Evolutionary conservation across 495 filamentous ascomycete genomes (phyloP).

Genomic region (Penicillium angulare): DNA sequence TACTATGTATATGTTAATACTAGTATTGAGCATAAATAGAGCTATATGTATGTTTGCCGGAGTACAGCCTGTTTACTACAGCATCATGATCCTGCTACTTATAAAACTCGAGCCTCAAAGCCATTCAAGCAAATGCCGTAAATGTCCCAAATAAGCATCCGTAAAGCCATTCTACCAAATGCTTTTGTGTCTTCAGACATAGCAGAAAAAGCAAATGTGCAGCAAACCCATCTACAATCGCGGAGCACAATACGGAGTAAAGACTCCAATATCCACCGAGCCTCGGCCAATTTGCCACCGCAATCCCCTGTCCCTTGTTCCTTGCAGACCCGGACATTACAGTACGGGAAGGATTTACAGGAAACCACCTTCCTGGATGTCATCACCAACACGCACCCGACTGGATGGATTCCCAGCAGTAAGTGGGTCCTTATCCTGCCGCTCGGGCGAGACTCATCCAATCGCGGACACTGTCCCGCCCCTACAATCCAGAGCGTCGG

Average conservation of each 20-base stretch:
- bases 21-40: too few relatives aligned
- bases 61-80: too few relatives aligned
- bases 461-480: constrained; percentile 1
- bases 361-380: constrained; percentile 10
- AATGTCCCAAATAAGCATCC: too few relatives aligned
- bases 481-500: constrained; percentile 14
- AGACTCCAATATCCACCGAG: neutral
- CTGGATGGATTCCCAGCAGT: constrained; percentile 5
- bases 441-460: constrained; percentile 12
- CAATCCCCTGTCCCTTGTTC: constrained; percentile 15
- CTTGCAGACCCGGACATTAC: constrained; percentile 21
- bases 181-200: too few relatives aligned
- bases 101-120: too few relatives aligned
- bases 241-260: neutral
- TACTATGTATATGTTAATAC: too few relatives aligned
- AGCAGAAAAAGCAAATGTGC: too few relatives aligned
- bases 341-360: constrained; percentile 13
- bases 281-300: constrained; percentile 12
- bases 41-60: too few relatives aligned
- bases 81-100: too few relatives aligned
- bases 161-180: too few relatives aligned
- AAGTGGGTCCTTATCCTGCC: constrained; percentile 21
- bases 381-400: constrained; percentile 18
- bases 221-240: too few relatives aligned
- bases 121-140: too few relatives aligned